Evolutionary conservation across 2,329 filamentous ascomycete genomes (phyloP).

Genomic region (Macrophomina tecta): DNA sequence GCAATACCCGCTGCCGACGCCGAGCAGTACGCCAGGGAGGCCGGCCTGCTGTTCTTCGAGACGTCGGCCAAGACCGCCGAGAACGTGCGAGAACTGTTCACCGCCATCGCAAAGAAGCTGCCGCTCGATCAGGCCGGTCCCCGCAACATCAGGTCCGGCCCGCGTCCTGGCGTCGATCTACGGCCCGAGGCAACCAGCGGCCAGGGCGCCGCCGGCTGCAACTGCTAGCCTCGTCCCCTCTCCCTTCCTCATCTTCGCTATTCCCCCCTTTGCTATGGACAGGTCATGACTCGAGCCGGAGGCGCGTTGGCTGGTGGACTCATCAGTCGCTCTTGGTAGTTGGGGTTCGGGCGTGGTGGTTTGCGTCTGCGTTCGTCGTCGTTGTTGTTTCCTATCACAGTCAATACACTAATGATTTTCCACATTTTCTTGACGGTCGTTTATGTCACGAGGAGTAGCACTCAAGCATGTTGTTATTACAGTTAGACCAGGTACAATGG

Average conservation of each 20-base stretch:
- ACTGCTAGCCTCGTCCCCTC: constrained; percentile 58
- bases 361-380: constrained; percentile 27
- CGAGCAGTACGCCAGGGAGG: constrained; percentile 92
- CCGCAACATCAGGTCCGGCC: constrained; percentile 73
- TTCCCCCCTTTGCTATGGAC: constrained; percentile 28
- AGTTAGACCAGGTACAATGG: constrained; percentile 27
- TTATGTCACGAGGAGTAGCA: constrained; percentile 25
- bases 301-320: constrained; percentile 8
- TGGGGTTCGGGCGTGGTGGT: constrained; percentile 28
- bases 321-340: constrained; percentile 27
- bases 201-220: constrained; percentile 67
- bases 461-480: constrained; percentile 25
- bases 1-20: constrained; percentile 88
- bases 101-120: constrained; percentile 95
- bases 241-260: constrained; percentile 24
- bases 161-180: constrained; percentile 70
- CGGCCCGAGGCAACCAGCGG: constrained; percentile 64
- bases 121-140: constrained; percentile 96
- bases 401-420: constrained; percentile 29
- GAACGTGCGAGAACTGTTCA: constrained; percentile 95
- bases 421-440: constrained; percentile 27
- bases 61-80: constrained; percentile 97
- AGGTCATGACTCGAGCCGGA: constrained; percentile 17
- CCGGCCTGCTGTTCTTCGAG: constrained; percentile 95
- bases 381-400: constrained; percentile 28